A percentile compares a stretch with the other conserved stretches of the same genome.
phyloP scores from a whole-genome alignment of 75 land plant genomes.

The Pinus taeda region DNA sequence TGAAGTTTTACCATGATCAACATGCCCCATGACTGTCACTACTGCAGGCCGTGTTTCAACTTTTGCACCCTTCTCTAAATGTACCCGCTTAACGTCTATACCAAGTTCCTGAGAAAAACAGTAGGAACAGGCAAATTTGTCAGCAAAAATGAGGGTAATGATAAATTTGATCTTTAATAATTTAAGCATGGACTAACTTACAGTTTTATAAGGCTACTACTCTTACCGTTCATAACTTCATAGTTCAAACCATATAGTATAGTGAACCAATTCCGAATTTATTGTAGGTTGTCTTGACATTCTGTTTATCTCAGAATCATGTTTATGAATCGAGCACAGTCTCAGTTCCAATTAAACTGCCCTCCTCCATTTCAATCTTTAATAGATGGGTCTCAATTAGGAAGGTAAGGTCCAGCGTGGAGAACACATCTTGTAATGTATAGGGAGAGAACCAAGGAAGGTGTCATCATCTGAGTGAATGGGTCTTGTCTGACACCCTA shows the following conservation, averaged over 20 bases:
- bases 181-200: neutral
- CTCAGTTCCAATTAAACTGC: neutral
- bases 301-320: neutral
- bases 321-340: neutral
- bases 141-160: neutral
- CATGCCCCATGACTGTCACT: conserved; percentile 98
- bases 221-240: neutral
- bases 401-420: too few relatives aligned
- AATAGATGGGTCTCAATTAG: too few relatives aligned
- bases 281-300: neutral
- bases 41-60: conserved; percentile 84
- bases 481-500: too few relatives aligned
- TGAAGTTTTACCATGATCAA: conserved; percentile 90
- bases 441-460: too few relatives aligned
- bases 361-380: neutral
- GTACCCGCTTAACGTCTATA: conserved; percentile 48
- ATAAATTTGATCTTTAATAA: neutral
- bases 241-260: neutral
- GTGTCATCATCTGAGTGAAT: too few relatives aligned
- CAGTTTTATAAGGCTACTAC: neutral
- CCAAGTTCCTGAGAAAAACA: conserved; percentile 57
- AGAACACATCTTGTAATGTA: too few relatives aligned
- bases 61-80: conserved; percentile 40
- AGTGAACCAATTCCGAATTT: neutral
- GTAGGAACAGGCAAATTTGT: neutral